Evolutionary conservation across 169 alveolate species (phyloP), one percentile per base, ranked within the genome.

Genomic region (Cyclospora cayetanensis): DNA sequence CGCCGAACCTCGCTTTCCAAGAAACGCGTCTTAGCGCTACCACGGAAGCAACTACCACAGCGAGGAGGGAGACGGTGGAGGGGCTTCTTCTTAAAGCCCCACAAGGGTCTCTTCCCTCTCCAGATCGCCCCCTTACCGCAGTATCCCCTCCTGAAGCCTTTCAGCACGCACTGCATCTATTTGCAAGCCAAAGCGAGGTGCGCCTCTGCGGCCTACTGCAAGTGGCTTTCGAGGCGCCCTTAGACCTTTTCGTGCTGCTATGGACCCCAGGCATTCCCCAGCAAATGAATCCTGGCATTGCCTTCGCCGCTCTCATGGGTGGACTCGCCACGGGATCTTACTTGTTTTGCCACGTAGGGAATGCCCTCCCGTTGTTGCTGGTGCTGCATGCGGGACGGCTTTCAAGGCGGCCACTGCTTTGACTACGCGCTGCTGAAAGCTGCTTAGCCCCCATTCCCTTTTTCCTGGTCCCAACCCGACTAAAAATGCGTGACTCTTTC

Each of bases 221-320:
- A 35, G 35, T 82, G n/a, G 31, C 31, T n/a, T 82, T 82, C 31
- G 90, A 82, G 27, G 90, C 55, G 18, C 77, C 90, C 41, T 27
- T 82, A 42, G 37, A 34, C 60, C 22, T 82, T 20, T 82, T 82
- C 41, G 27, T 82, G 11, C 37, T 53, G 27, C 31, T n/a, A 5
- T 82, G 90, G 90, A 31, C 55, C 29, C 89, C 68, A 4, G 42
- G 46, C 1, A 42, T 79, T 0, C 66, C 22, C 42, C 4, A 37
- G 15, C 3, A 35, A 4, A 50, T 79, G n/a, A 60, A 79, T 34
- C 25, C 1, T 31, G 91, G 91, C 4, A 53, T 43, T 27, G 55
- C 43, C 52, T 85, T 85, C 35, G 80, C 91, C 4, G 9, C 46
- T 11, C 43, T 85, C 68, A 85, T 85, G 91, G 72, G 50, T 2